Evolutionary conservation across 768 basidiomycete genomes (phyloP).

Genomic region (Auricularia sp.): DNA sequence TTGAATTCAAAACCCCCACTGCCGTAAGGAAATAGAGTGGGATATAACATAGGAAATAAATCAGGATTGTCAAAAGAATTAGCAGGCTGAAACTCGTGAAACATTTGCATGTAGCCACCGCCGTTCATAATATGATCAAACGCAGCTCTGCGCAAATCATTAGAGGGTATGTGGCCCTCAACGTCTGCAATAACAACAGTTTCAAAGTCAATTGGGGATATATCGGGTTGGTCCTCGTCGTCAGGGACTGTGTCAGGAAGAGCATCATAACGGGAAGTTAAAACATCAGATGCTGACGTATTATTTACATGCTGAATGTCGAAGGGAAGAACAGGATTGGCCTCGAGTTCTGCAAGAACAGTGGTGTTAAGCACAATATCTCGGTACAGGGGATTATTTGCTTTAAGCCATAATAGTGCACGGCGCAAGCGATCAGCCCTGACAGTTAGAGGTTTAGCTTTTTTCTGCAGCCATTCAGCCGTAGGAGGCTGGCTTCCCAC

Average conservation of each 20-base stretch:
- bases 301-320: background rate
- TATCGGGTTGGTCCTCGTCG: background rate
- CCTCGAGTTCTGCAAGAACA: background rate
- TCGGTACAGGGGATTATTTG: slow-evolving; percentile 6
- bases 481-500: slow-evolving; percentile 7
- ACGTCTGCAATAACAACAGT: slow-evolving; percentile 3
- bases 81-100: slow-evolving; percentile 4
- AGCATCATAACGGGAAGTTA: slow-evolving; percentile 2
- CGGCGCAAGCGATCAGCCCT: slow-evolving; percentile 4
- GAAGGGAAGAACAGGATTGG: slow-evolving; percentile 3
- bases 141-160: slow-evolving; percentile 4
- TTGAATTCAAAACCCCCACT: slow-evolving; percentile 11
- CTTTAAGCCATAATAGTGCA: slow-evolving; percentile 6
- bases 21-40: slow-evolving; percentile 15
- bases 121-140: slow-evolving; percentile 4
- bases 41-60: slow-evolving; percentile 13
- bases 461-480: slow-evolving; percentile 6
- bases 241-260: no score
- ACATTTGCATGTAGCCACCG: slow-evolving; percentile 6
- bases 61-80: slow-evolving; percentile 8
- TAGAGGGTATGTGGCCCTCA: background rate
- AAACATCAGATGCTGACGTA: background rate
- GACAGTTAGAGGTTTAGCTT: slow-evolving; percentile 7
- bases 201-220: background rate
- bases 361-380: slow-evolving; percentile 4